Percentiles rank a stretch among this genome's conserved stretches.
phyloP scores from a whole-genome alignment of 139 green algal genomes.

The Coccomyxa sp. region DNA sequence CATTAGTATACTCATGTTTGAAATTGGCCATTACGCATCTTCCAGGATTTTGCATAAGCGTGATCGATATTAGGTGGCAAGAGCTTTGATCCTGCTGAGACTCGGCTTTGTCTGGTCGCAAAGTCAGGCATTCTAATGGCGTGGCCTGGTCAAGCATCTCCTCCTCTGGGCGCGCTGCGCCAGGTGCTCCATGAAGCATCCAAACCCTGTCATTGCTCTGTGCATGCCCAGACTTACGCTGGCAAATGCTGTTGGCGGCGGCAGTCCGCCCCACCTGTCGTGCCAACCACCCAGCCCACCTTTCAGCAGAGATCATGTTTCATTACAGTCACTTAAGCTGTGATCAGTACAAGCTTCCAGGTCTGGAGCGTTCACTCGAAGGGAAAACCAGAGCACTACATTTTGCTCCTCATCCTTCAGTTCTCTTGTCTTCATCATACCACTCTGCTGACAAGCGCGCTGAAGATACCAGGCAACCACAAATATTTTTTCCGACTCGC shows the following conservation, averaged over 20 bases:
- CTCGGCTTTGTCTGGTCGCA: too few species aligned
- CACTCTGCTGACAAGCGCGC: neutral
- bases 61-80: too few species aligned
- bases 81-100: too few species aligned
- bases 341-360: neutral
- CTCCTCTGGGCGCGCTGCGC: conserved; percentile 24
- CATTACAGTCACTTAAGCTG: neutral
- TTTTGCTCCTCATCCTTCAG: neutral
- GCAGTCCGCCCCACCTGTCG: neutral
- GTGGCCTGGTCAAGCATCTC: conserved; percentile 10
- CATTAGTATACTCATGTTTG: too few species aligned
- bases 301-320: neutral
- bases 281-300: neutral
- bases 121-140: neutral
- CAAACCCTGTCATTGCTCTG: conserved; percentile 11
- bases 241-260: conserved; percentile 27
- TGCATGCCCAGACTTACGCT: conserved; percentile 36
- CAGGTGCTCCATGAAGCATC: neutral
- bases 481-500: too few species aligned
- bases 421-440: neutral
- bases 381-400: neutral
- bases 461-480: neutral
- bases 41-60: too few species aligned
- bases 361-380: neutral
- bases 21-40: too few species aligned